Base-by-base conservation (phyloP, 805 yeast species). In the Starmerella gropengiesseri region DNA sequence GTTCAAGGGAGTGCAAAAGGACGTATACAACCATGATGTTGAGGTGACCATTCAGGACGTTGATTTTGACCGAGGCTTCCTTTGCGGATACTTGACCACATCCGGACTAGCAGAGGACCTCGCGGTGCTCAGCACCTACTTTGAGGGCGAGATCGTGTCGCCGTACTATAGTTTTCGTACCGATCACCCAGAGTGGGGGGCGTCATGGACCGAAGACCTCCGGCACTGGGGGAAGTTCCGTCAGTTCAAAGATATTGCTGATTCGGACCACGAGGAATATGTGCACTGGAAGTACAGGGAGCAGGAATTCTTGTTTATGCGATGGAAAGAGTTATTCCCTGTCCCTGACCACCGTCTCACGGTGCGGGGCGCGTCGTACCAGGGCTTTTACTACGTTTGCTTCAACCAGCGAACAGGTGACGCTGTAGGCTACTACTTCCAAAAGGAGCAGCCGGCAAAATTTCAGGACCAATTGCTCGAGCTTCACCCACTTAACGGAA, bases 61-160 rank as follows among this genome's bases (percentile, higher is more conserved):
- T 18, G 39, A 36, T 27, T 27, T 14, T 18, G 31, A 36, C 31
- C 39, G 39, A 16, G 39, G 39, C 12, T 28, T 36, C 3, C 13
- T 36, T 13, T 36, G 28, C 39, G 39, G 39, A 4, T 36, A 36
- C 25, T 17, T 36, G 14, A 36, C 39, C 9, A 26, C 39, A 23
- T n/a, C 23, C 6, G 39, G 31, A 12, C 31, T 36, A 7, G 39
- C 39, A 23, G 39, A 36, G 18, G 31, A 27, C 23, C 39, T 36
- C 9, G 31, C 39, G 18, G 39, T 36, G 23, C 31, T 36, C n/a
- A 36, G 31, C 31, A 36, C 39, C 12, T 36, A 36, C 25, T 36
- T 36, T 22, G 39, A 36, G 39, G 39, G 39, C 25, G 39, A 36
- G 31, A 36, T 36, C 13, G 14, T 36, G 11, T 36, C 39, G 23